Percentiles rank a stretch among this genome's conserved stretches.
Evolutionary conservation across 805 yeast genomes (phyloP).

Genomic region (Yarrowia osloensis): DNA sequence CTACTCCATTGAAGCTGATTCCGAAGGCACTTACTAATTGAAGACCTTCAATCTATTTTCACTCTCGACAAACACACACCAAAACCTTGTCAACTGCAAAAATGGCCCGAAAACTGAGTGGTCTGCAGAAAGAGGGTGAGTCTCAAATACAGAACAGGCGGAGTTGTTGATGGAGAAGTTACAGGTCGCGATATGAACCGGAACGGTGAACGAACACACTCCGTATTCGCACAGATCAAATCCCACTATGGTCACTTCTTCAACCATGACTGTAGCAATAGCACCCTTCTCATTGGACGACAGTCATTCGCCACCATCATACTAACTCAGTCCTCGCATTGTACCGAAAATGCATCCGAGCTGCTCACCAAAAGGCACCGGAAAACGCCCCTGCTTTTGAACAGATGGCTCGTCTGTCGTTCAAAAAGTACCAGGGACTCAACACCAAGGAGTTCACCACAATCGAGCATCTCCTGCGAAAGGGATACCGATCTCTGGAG

Average conservation of each 20-base stretch:
- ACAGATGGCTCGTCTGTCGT: constrained; percentile 59
- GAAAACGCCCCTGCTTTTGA: constrained; percentile 51
- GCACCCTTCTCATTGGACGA: neutral
- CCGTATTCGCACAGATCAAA: too few species aligned
- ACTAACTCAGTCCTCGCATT: constrained; percentile 45
- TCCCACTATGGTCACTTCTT: neutral
- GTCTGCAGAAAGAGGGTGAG: constrained; percentile 49
- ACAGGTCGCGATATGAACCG: too few species aligned
- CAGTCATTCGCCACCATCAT: neutral
- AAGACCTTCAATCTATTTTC: too few species aligned
- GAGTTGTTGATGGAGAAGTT: too few species aligned
- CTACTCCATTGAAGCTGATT: constrained; percentile 12
- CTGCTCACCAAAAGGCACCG: constrained; percentile 50
- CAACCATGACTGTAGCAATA: neutral
- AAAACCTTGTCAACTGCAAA: neutral
- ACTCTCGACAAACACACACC: neutral
- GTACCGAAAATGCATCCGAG: constrained; percentile 53
- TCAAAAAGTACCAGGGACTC: constrained; percentile 55
- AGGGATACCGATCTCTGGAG: constrained; percentile 71
- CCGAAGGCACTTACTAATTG: neutral
- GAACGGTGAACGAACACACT: too few species aligned
- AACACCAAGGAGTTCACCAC: constrained; percentile 81
- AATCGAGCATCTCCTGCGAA: constrained; percentile 78
- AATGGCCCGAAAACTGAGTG: constrained; percentile 39
- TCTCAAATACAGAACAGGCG: too few species aligned